Evolutionary conservation across 2,329 filamentous ascomycete species (phyloP).

Genomic region (Colletotrichum phormii): DNA sequence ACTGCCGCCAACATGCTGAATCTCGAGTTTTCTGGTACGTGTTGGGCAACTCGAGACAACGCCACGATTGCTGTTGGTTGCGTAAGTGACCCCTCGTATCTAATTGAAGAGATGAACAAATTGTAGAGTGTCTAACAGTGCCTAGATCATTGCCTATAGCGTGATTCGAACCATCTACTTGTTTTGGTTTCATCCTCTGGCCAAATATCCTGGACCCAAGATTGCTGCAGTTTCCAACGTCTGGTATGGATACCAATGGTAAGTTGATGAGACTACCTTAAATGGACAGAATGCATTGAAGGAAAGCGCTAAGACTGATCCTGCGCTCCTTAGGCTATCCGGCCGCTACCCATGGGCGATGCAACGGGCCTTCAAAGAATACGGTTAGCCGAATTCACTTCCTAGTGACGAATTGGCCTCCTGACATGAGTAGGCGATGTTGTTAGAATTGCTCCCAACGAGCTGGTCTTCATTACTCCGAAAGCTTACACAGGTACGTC

Average conservation of each 20-base stretch:
- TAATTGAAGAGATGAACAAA: too few species aligned
- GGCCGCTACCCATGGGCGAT: neutral
- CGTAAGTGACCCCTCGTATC: neutral
- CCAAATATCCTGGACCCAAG: constrained; percentile 57
- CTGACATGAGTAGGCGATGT: neutral
- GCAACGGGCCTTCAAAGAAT: neutral
- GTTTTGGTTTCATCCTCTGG: constrained; percentile 55
- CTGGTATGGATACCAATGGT: constrained; percentile 57
- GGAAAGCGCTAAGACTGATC: neutral
- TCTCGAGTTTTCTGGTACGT: neutral
- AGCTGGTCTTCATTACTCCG: neutral
- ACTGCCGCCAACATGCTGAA: neutral
- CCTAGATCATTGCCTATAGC: neutral
- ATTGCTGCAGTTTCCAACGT: constrained; percentile 57
- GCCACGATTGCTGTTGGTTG: neutral
- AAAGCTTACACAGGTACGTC: neutral
- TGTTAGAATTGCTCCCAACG: constrained; percentile 4
- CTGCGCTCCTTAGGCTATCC: neutral
- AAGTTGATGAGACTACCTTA: neutral
- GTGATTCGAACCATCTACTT: constrained; percentile 46
- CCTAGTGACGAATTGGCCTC: neutral
- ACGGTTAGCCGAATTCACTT: neutral
- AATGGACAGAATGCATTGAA: neutral
- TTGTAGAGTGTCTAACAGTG: neutral
- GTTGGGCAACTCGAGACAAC: neutral